These are phyloP conservation scores for Digitaria exilis DNA, from an alignment of 202 grass and related monocot genomes.

Conservation along the genomic window DNA sequence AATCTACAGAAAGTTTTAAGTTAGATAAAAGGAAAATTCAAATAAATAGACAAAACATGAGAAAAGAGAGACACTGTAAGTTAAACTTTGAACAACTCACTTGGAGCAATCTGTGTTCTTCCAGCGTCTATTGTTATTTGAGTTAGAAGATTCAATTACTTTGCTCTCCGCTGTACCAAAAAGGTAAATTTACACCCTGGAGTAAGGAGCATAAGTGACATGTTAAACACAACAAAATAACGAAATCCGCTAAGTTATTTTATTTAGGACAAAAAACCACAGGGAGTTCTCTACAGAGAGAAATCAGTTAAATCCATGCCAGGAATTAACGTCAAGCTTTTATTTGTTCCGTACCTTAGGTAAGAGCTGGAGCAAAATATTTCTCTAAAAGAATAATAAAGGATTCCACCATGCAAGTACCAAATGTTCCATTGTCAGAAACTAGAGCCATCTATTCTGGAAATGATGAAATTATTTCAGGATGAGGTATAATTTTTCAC, in stretches of 20 bases:
- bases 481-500: neutral
- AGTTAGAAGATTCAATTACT: slow-evolving; percentile 70
- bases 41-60: neutral
- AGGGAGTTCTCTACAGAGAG: neutral
- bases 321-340: neutral
- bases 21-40: neutral
- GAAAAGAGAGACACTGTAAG: neutral
- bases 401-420: neutral
- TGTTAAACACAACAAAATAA: neutral
- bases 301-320: neutral
- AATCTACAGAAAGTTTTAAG: slow-evolving; percentile 57
- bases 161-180: slow-evolving; percentile 69
- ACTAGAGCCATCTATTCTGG: neutral
- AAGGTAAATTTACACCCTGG: neutral
- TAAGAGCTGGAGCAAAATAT: neutral
- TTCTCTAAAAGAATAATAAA: neutral
- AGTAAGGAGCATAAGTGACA: neutral
- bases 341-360: neutral
- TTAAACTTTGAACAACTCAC: slow-evolving; percentile 43
- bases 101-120: slow-evolving; percentile 93
- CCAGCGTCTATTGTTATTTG: slow-evolving; percentile 93
- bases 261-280: neutral
- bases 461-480: neutral
- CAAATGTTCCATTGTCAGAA: neutral
- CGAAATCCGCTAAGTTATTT: neutral